Evolutionary conservation across 352 stramenopile species (phyloP), one percentile per base, ranked within the genome.

Genomic region (Peronospora tabacina): DNA sequence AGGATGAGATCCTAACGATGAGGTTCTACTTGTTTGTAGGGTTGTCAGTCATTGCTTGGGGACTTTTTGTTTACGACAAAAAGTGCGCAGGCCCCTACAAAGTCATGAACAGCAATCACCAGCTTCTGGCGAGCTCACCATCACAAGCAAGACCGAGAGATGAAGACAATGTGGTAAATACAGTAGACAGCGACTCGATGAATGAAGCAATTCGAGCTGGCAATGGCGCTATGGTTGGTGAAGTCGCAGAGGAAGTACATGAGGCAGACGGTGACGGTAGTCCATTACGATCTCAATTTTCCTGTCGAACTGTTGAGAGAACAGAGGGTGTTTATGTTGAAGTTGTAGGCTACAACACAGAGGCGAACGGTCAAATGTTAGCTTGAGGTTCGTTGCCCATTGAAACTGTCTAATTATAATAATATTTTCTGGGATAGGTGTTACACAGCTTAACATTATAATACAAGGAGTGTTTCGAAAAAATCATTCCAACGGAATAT

Each of bases 21-120:
- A 65, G 75, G 5, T 87, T 89, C 55, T 85, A 82, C 30, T 61
- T 89, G 6, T 87, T 89, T 48, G 66, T 80, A 13, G 65, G 74
- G 15, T 68, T 89, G 17, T 85, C 75, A 7, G 30, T 68, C 32
- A 51, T 87, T 32, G 69, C 75, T 4, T 87, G 77, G 75, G 61
- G 55, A 7, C 44, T 82, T 16, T 52, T 89, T 22, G 59, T 81
- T 38, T 86, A 84, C 53, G 77, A 89, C 52, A 82, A 80, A 51
- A 89, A 85, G 77, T 89, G 77, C 26, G 59, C 61, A 1, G 72
- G 72, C 0, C 75, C 75, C 5, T 87, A 87, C 63, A 89, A 89
- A 58, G 67, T 89, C 51, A 80, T 78, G 58, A 87, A 89, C 63
- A 88, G 77, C 54, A 85, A 71, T 47, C 77, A 79, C 38, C 68